Evolutionary conservation across 2,329 filamentous ascomycete genomes (phyloP).

Genomic region (Botrytis galanthina): DNA sequence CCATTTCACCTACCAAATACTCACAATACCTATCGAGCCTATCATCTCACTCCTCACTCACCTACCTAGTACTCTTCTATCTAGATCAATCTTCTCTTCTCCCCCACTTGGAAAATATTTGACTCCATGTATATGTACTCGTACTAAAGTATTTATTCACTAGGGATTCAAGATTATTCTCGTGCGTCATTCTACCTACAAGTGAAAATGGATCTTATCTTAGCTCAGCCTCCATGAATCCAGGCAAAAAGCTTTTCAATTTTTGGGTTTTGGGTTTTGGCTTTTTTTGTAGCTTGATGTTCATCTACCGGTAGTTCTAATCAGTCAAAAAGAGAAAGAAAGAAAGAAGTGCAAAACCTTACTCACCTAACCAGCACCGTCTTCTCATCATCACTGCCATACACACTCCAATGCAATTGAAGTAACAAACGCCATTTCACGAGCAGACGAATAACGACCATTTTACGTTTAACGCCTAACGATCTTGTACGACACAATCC

Average conservation of each 20-base stretch:
- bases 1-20: not conserved
- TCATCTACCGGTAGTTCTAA: not conserved
- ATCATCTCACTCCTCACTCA: not conserved
- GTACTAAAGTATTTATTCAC: not conserved
- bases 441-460: not conserved
- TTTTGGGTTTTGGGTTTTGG: not conserved
- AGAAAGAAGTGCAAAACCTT: not conserved
- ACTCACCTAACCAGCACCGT: not conserved
- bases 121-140: not conserved
- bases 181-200: conserved; percentile 3
- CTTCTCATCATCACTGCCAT: not conserved
- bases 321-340: not conserved
- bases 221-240: not conserved
- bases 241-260: not conserved
- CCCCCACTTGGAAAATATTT: not conserved
- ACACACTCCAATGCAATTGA: not conserved
- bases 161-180: not conserved
- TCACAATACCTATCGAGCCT: not conserved
- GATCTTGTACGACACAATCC: not conserved
- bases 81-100: not conserved
- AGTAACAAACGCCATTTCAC: not conserved
- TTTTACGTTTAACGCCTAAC: not conserved
- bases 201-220: not conserved
- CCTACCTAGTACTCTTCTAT: not conserved
- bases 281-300: not conserved